Evolutionary conservation across 148 eudicot genomes (phyloP), one percentile per base, ranked within the genome.

Genomic region (Polygonum aviculare): DNA sequence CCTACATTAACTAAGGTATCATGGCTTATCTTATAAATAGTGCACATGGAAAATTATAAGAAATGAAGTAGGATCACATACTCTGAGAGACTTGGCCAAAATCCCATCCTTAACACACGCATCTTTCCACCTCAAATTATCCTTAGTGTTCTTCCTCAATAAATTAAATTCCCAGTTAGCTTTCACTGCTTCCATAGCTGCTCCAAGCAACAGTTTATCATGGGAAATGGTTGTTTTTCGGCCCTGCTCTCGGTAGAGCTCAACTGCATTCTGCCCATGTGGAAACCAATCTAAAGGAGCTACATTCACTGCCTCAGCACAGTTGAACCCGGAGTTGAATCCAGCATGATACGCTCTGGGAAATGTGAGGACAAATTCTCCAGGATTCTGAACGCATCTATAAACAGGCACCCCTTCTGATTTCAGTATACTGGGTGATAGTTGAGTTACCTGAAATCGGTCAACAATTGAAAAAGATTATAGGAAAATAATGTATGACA

Each of bases 251-350:
- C 97, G 88, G 77, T 96, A 96, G 45, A 93, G 91, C 87, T 96
- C 99, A 80, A 96, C 93, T 76, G 99, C 99, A 81, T 81, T 93
- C 76, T 88, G 97, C 52, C 99, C 99, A 81, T 88, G 96, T 47
- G 98, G 99, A 82, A 96, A 85, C 99, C 99, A 96, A 74, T 96
- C 99, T 81, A 93, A 85, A 78, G 99, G 99, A 74, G 99, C 99
- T 78, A 93, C 90, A 87, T 96, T 96, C 52, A 96, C 99, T 59
- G 99, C 99, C 84, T 96, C 99, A 16, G 99, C 99, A 86, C 99
- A 96, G 76, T 96, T 96, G 83, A 96, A 96, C 31, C 99, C 99
- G 70, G 85, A 81, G 74, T 96, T 96, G 89, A 96, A 96, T 35
- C 99, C 99, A 33, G 99, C 86, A 86, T 96, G 99, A 82, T 96